Percentiles rank a stretch among this genome's conserved stretches.
These are phyloP conservation scores for Lolium rigidum DNA, from an alignment of 176 grass and related monocot genomes.

Conservation along the genomic window DNA sequence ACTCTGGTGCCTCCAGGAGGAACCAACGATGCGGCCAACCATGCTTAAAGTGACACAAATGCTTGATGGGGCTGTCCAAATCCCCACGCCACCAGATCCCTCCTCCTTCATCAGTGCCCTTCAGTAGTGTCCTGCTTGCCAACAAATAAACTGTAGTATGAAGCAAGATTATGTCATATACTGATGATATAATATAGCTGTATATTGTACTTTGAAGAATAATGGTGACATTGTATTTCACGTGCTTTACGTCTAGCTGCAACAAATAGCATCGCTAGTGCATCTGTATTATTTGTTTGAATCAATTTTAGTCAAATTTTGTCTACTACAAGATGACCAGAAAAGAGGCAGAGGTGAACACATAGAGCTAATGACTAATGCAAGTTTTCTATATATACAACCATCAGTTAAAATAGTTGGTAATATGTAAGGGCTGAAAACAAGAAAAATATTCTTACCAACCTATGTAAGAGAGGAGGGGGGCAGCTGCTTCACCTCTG, in stretches of 20 bases:
- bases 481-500: too few species aligned
- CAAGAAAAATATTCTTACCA: too few species aligned
- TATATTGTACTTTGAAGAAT: background rate
- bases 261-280: background rate
- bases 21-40: slow-evolving; percentile 50
- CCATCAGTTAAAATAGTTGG: too few species aligned
- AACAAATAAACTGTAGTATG: background rate
- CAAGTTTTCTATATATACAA: too few species aligned
- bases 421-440: too few species aligned
- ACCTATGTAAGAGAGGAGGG: too few species aligned
- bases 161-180: background rate
- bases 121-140: background rate
- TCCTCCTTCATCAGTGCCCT: slow-evolving; percentile 41
- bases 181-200: background rate
- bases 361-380: too few species aligned
- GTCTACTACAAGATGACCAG: background rate
- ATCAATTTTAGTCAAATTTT: background rate
- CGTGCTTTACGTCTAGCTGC: background rate
- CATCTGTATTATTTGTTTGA: background rate
- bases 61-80: slow-evolving; percentile 44
- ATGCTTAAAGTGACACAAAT: slow-evolving; percentile 62
- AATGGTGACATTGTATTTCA: background rate
- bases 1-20: slow-evolving; percentile 70
- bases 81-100: slow-evolving; percentile 47
- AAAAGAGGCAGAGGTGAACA: background rate